These are phyloP conservation scores for Syncephalis fuscata DNA, from an alignment of 371 early-diverging fungal genomes.

Conservation along the genomic window DNA sequence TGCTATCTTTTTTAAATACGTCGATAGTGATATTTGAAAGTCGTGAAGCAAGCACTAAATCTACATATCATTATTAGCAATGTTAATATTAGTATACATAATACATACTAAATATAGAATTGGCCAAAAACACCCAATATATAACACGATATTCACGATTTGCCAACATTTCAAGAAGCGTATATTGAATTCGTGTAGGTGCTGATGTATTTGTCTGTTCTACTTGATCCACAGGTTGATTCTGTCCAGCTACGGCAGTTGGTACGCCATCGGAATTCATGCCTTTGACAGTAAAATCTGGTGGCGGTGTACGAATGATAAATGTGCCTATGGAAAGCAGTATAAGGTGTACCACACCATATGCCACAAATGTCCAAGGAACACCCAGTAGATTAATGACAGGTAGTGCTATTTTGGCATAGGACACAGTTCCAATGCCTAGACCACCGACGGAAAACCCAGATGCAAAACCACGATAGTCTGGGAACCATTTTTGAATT, in stretches of 20 bases:
- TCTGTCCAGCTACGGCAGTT: background rate
- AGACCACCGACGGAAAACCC: no score
- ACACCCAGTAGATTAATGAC: no score
- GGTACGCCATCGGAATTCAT: constrained; percentile 19
- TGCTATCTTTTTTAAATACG: constrained; percentile 18
- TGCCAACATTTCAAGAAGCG: constrained; percentile 4
- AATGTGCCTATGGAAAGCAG: constrained; percentile 4
- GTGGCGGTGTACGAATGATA: constrained; percentile 39
- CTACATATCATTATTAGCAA: no score
- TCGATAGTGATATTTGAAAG: constrained; percentile 29
- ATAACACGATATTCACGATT: constrained; percentile 24
- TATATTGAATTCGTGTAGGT: constrained; percentile 11
- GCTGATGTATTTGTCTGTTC: background rate
- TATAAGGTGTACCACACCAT: no score
- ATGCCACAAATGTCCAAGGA: no score
- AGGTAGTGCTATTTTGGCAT: no score
- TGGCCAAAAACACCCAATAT: constrained; percentile 28
- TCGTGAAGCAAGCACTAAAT: constrained; percentile 24
- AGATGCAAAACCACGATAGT: no score
- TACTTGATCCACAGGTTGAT: background rate
- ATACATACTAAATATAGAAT: background rate
- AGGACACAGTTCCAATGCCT: no score
- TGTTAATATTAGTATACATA: no score
- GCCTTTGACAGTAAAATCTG: constrained; percentile 34
- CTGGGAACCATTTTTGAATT: no score